Evolutionary conservation across 1,284 basidiomycete genomes (phyloP).

Genomic region (Ceratobasidium sp.): DNA sequence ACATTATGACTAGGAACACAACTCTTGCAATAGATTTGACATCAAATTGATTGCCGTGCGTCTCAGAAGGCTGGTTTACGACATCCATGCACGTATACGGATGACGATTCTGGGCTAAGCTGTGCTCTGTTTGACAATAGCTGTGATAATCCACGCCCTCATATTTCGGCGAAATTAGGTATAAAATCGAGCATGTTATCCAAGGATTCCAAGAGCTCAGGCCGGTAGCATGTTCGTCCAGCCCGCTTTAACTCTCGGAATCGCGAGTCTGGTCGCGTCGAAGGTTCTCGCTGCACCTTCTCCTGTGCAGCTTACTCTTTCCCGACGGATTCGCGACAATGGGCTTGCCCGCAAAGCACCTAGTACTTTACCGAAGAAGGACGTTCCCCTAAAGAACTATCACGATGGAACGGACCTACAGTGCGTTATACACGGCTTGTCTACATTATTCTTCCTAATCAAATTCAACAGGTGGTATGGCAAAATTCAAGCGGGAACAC

Average conservation of each 20-base stretch:
- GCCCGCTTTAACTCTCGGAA: not conserved
- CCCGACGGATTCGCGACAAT: not conserved
- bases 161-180: not conserved
- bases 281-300: not conserved
- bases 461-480: conserved; percentile 48
- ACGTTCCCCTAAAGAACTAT: conserved; percentile 45
- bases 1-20: no score
- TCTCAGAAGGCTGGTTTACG: no score
- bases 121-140: no score
- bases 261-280: not conserved
- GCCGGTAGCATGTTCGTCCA: not conserved
- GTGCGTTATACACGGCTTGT: conserved; percentile 23
- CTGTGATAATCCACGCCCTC: no score
- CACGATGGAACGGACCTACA: conserved; percentile 49
- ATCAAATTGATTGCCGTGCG: no score
- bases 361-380: conserved; percentile 11
- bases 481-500: conserved; percentile 49
- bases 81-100: no score
- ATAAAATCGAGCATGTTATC: not conserved
- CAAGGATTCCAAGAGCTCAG: not conserved
- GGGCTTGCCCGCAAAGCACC: not conserved
- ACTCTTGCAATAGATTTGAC: no score
- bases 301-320: conserved; percentile 18
- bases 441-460: not conserved
- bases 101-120: no score